phyloP scores from a whole-genome alignment of 2,329 filamentous ascomycete genomes.

The Fusarium dimerum region DNA sequence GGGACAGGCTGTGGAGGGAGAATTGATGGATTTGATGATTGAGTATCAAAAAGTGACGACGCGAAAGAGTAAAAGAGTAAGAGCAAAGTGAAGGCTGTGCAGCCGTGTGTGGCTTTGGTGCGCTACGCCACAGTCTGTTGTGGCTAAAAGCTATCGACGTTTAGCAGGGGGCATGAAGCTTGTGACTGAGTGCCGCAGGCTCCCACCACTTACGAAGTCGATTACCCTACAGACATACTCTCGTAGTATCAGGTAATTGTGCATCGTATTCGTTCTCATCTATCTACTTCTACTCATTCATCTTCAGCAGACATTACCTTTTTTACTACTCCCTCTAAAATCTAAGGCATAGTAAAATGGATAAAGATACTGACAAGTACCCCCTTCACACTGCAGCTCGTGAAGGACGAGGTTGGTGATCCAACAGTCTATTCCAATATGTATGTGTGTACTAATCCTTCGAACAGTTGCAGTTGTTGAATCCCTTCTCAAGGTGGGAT shows the following conservation, averaged over 20 bases:
- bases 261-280: neutral
- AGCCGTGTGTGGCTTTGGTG: conserved; percentile 33
- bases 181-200: conserved; percentile 3
- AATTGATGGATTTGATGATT: conserved; percentile 3
- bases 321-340: neutral
- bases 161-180: conserved; percentile 2
- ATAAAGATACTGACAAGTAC: conserved; percentile 59
- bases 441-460: conserved; percentile 10
- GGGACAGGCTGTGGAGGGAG: conserved; percentile 7
- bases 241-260: neutral
- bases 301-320: neutral
- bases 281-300: neutral
- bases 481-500: conserved; percentile 46
- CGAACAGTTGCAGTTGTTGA: conserved; percentile 67
- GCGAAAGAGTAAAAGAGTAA: neutral
- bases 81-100: conserved; percentile 21
- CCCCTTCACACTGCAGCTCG: conserved; percentile 85
- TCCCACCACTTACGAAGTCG: neutral
- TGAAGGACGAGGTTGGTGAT: conserved; percentile 73
- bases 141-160: conserved; percentile 8
- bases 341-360: conserved; percentile 16
- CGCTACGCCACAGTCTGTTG: conserved; percentile 19
- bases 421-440: neutral
- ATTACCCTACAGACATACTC: neutral
- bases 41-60: conserved; percentile 25